A percentile compares a stretch with the other conserved stretches of the same genome.
Evolutionary conservation across 495 filamentous ascomycete species (phyloP).

Genomic region (Tuber umbilicatum): DNA sequence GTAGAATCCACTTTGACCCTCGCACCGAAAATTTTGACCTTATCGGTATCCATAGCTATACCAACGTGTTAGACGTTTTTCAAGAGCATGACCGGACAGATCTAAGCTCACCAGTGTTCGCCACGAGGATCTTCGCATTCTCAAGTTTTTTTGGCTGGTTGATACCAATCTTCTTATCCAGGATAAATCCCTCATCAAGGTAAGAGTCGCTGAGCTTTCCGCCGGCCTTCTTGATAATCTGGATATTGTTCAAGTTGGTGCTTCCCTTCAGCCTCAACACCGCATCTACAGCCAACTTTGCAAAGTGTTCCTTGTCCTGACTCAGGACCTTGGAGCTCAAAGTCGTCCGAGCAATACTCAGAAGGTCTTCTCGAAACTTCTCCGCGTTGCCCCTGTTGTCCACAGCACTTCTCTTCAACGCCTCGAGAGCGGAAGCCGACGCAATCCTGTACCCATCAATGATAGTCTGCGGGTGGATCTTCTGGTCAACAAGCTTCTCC

Average conservation of each 20-base stretch:
- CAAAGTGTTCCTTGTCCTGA: conserved; percentile 89
- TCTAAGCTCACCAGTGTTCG: conserved; percentile 60
- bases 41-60: conserved; percentile 94
- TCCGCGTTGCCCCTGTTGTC: conserved; percentile 77
- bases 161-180: conserved; percentile 97
- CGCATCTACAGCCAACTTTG: conserved; percentile 84
- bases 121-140: conserved; percentile 95
- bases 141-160: conserved; percentile 97
- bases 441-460: conserved; percentile 99
- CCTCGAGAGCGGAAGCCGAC: conserved; percentile 73
- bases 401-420: conserved; percentile 74
- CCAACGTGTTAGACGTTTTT: conserved; percentile 13
- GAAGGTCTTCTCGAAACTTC: conserved; percentile 81
- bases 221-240: conserved; percentile 98
- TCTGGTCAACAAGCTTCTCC: conserved; percentile 91
- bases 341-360: conserved; percentile 90
- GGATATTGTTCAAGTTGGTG: conserved; percentile 92
- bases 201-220: conserved; percentile 96
- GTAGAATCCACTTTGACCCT: conserved; percentile 92
- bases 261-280: conserved; percentile 85
- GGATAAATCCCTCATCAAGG: conserved; percentile 93
- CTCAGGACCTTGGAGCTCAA: conserved; percentile 94
- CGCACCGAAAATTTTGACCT: conserved; percentile 98
- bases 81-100: background rate
- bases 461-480: conserved; percentile 98